phyloP scores from a whole-genome alignment of 306 rosid species.

The Medicago arabica region DNA sequence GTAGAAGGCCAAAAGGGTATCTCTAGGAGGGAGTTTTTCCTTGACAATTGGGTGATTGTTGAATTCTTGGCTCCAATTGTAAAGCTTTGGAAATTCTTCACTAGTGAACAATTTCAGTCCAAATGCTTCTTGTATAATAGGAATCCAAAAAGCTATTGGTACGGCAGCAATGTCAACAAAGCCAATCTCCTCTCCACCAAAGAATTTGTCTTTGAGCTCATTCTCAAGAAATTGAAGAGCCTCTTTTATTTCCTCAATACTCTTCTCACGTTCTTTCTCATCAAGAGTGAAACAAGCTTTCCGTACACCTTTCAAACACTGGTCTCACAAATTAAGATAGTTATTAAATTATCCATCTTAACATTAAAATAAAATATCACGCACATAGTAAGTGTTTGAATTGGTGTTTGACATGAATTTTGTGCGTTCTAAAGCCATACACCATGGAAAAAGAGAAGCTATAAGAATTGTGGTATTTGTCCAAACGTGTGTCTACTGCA shows the following conservation, averaged over 20 bases:
- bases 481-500: too few relatives aligned
- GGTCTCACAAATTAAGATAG: background rate
- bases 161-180: constrained; percentile 52
- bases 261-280: constrained; percentile 46
- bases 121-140: constrained; percentile 34
- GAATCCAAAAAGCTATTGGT: constrained; percentile 48
- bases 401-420: too few relatives aligned
- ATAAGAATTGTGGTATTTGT: too few relatives aligned
- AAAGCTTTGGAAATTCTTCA: constrained; percentile 47
- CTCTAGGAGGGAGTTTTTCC: constrained; percentile 42
- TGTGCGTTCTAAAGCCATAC: too few relatives aligned
- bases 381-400: too few relatives aligned
- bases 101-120: constrained; percentile 44
- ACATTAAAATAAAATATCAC: too few relatives aligned
- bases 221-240: constrained; percentile 47
- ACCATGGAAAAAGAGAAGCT: too few relatives aligned
- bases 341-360: background rate
- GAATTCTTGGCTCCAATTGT: constrained; percentile 50
- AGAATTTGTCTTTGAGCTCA: constrained; percentile 55
- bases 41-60: constrained; percentile 36
- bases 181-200: constrained; percentile 60
- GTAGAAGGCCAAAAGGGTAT: constrained; percentile 25
- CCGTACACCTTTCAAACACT: constrained; percentile 21
- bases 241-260: constrained; percentile 44
- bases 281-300: constrained; percentile 36